phyloP scores from a whole-genome alignment of 2,329 filamentous ascomycete species.

The Alternaria incomplexa region DNA sequence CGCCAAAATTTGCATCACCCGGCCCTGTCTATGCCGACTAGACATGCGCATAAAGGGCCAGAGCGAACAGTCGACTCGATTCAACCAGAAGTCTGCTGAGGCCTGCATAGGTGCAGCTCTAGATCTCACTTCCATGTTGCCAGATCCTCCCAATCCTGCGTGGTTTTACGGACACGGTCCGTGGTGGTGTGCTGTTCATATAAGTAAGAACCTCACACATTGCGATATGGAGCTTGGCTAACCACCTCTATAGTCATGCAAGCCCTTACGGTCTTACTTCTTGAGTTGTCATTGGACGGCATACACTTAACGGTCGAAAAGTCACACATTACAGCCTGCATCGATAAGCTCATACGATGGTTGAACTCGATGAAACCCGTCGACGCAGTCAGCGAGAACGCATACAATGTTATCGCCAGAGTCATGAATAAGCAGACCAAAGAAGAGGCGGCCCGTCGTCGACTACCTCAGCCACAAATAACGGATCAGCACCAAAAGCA shows the following conservation, averaged over 20 bases:
- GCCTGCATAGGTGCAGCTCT: slow-evolving; percentile 45
- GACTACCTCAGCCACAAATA: background rate
- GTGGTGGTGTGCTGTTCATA: slow-evolving; percentile 49
- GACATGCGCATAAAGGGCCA: slow-evolving; percentile 42
- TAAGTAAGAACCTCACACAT: slow-evolving; percentile 6
- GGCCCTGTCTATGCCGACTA: slow-evolving; percentile 47
- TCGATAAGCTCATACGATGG: slow-evolving; percentile 42
- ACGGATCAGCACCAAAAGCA: background rate
- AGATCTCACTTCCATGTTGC: slow-evolving; percentile 39
- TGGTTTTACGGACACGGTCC: slow-evolving; percentile 32
- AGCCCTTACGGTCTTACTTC: slow-evolving; percentile 45
- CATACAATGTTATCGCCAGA: slow-evolving; percentile 26
- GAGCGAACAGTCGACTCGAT: slow-evolving; percentile 32
- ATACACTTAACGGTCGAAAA: slow-evolving; percentile 31
- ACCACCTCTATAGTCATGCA: slow-evolving; percentile 42
- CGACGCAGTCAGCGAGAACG: slow-evolving; percentile 36
- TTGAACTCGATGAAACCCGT: slow-evolving; percentile 35
- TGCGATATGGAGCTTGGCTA: background rate
- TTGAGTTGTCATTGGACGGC: slow-evolving; percentile 41
- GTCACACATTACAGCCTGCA: slow-evolving; percentile 25
- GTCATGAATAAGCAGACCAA: slow-evolving; percentile 13
- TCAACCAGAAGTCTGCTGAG: slow-evolving; percentile 39
- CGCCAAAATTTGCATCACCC: slow-evolving; percentile 44
- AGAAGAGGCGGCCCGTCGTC: background rate
- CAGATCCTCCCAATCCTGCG: slow-evolving; percentile 27